phyloP scores from a whole-genome alignment of 2,329 filamentous ascomycete species.

The Ilyonectria sp. region DNA sequence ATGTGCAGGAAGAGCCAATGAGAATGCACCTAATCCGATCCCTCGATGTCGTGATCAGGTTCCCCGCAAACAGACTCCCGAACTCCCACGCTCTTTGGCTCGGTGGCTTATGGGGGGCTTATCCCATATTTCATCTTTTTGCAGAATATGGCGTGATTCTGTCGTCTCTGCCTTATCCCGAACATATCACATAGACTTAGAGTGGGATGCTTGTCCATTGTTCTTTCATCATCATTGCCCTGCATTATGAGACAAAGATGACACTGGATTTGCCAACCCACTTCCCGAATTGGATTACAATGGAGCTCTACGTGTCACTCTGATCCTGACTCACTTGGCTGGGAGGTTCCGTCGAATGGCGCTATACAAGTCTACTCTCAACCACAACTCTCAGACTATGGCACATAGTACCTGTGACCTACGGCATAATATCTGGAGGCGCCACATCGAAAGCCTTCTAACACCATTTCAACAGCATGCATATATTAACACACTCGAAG shows the following conservation, averaged over 20 bases:
- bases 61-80: constrained; percentile 21
- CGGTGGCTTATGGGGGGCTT: not conserved
- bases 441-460: too few relatives aligned
- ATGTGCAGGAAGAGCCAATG: constrained; percentile 14
- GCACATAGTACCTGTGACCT: too few relatives aligned
- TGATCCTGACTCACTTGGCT: not conserved
- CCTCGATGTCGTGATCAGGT: constrained; percentile 28
- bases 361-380: not conserved
- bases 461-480: too few relatives aligned
- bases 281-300: not conserved
- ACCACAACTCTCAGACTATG: too few relatives aligned
- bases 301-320: not conserved
- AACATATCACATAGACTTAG: not conserved
- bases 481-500: too few relatives aligned
- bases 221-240: not conserved
- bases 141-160: not conserved
- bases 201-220: not conserved
- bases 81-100: constrained; percentile 15
- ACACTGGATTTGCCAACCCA: not conserved
- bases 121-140: constrained; percentile 2
- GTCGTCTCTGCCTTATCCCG: not conserved
- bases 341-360: not conserved
- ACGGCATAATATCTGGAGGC: too few relatives aligned
- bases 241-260: not conserved
- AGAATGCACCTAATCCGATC: constrained; percentile 1